Conservation (phyloP, 1,139 yeast species). For the Protomyces macrosporus region DNA sequence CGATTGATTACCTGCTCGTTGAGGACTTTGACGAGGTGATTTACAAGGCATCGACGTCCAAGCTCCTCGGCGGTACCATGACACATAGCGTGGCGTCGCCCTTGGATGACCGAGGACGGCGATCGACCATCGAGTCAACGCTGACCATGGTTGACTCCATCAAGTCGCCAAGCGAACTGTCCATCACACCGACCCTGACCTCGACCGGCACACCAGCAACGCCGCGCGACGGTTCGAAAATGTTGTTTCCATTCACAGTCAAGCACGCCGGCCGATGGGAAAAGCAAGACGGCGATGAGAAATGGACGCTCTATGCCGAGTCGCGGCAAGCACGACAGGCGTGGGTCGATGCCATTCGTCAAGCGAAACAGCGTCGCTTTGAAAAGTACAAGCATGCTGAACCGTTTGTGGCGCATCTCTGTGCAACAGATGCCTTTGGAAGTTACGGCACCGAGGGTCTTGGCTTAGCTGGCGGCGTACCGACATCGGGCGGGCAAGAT, state of each 20-base stretch:
- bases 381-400: conserved; percentile 40
- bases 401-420: conserved; percentile 51
- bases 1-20: conserved; percentile 41
- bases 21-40: conserved; percentile 39
- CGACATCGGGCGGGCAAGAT: conserved; percentile 43
- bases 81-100: conserved; percentile 7
- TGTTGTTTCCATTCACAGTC: conserved; percentile 46
- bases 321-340: conserved; percentile 51
- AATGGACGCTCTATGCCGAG: conserved; percentile 56
- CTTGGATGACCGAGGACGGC: neutral
- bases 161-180: neutral
- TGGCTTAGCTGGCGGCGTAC: neutral
- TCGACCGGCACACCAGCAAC: conserved; percentile 28
- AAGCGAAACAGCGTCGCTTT: conserved; percentile 51
- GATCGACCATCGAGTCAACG: neutral
- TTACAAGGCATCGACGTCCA: conserved; percentile 32
- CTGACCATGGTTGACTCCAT: neutral
- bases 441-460: conserved; percentile 2
- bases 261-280: conserved; percentile 46
- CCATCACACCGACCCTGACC: neutral
- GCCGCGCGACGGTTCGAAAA: conserved; percentile 32
- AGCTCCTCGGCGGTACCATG: conserved; percentile 13
- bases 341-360: conserved; percentile 57
- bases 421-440: conserved; percentile 35
- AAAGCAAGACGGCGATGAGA: conserved; percentile 40